Evolutionary conservation across 148 eudicot genomes (phyloP), one percentile per base, ranked within the genome.

Genomic region (Persicaria maculosa): DNA sequence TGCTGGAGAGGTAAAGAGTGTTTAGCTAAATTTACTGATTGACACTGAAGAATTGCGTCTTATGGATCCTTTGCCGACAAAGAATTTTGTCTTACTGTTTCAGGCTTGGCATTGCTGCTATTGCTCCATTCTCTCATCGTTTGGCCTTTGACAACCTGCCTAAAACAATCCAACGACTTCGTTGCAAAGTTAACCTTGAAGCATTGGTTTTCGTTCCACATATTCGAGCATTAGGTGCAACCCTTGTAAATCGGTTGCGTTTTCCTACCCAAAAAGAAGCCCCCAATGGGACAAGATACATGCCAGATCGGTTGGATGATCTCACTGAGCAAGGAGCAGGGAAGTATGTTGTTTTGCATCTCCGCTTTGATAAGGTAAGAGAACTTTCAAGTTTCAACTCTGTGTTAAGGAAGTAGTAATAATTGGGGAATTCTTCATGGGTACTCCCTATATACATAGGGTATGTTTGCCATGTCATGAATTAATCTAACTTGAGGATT

Each of bases 111-210:
- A 84, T 94, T 80, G 97, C 87, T 84, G 98, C 98, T 70, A 87
- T 94, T 45, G 86, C 97, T 15, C 98, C 98, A 64, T 94, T 94
- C 81, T 91, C 98, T 44, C 98, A 94, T 74, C 97, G 98, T 79
- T 76, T 94, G 77, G 97, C 97, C 73, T 94, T 94, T 77, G 96
- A 91, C 82, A 86, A 86, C 78, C 48, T 90, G 86, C 96, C 93
- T 75, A 79, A 76, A 73, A 86, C 83, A 67, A 91, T 94, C 81
- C 97, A 91, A 77, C 90, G 70, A 73, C 88, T 94, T 17, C 91
- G 98, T 45, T 94, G 98, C 79, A 90, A 81, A 80, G 98, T 91
- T 76, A 94, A 94, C 83, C 92, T 94, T 81, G 85, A 94, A 78
- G 89, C 98, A 47, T 82, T 94, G 53, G 80, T 48, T 55, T 94